Conservation (phyloP, 176 grass and related monocot species). For the Elymus sibiricus region DNA sequence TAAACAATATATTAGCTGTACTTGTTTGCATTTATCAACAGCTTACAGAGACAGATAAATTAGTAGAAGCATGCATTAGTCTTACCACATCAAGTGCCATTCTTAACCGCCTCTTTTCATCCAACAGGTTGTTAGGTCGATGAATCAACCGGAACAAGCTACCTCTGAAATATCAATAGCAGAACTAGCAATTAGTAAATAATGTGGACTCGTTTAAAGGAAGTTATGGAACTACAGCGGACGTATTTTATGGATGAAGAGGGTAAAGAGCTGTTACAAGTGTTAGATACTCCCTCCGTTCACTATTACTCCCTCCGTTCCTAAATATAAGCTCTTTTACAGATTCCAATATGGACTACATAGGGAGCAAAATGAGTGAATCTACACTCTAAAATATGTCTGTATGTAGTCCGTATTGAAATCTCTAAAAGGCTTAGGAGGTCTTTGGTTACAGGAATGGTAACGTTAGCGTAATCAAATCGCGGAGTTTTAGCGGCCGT, state of each 20-base stretch:
- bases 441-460: too few relatives aligned
- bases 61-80: constrained; percentile 6
- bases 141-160: constrained; percentile 97
- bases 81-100: constrained; percentile 98
- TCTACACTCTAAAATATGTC: too few relatives aligned
- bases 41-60: constrained; percentile 21
- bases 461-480: too few relatives aligned
- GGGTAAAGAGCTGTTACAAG: not conserved
- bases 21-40: constrained; percentile 13
- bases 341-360: too few relatives aligned
- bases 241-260: constrained; percentile 15
- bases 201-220: not conserved
- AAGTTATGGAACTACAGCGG: constrained; percentile 32
- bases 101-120: constrained; percentile 79
- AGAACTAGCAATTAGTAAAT: constrained; percentile 29
- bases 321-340: too few relatives aligned
- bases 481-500: too few relatives aligned
- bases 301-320: too few relatives aligned
- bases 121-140: constrained; percentile 86
- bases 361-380: too few relatives aligned
- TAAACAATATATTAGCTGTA: constrained; percentile 9
- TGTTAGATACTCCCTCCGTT: not conserved
- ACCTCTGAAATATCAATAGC: constrained; percentile 62
- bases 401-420: too few relatives aligned
- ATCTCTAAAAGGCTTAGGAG: too few relatives aligned